Conservation (phyloP, 2,329 filamentous ascomycete species). For the Epichloe bromicola region DNA sequence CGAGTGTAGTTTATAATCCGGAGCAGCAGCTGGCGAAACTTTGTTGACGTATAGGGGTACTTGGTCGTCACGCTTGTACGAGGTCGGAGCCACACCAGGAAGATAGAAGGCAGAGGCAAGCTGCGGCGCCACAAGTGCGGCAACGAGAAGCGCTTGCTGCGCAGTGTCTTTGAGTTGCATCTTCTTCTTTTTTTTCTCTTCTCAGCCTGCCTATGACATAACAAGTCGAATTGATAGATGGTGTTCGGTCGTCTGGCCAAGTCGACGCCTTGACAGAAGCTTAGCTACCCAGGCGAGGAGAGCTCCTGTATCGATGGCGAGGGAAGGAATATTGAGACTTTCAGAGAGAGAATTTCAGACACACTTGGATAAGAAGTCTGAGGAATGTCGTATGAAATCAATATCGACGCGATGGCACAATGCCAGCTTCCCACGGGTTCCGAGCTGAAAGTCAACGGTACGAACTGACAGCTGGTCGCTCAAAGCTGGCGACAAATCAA, state of each 20-base stretch:
- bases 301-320: background rate
- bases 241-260: background rate
- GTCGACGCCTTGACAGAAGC: background rate
- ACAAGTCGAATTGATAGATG: background rate
- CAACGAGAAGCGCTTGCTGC: slow-evolving; percentile 37
- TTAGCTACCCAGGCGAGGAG: background rate
- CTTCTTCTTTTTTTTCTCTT: background rate
- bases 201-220: background rate
- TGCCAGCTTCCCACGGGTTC: background rate
- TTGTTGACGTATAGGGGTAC: slow-evolving; percentile 90
- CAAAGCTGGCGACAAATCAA: background rate
- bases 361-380: background rate
- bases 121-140: slow-evolving; percentile 38
- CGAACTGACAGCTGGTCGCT: background rate
- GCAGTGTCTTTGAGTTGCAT: slow-evolving; percentile 35
- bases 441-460: background rate
- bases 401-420: background rate
- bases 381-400: background rate
- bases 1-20: slow-evolving; percentile 75
- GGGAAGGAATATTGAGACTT: background rate
- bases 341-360: background rate
- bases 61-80: slow-evolving; percentile 65
- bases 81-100: slow-evolving; percentile 85
- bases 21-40: slow-evolving; percentile 71
- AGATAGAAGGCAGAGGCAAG: slow-evolving; percentile 75